Conservation (phyloP, 1,139 yeast genomes). For the Spathaspora sp. region DNA sequence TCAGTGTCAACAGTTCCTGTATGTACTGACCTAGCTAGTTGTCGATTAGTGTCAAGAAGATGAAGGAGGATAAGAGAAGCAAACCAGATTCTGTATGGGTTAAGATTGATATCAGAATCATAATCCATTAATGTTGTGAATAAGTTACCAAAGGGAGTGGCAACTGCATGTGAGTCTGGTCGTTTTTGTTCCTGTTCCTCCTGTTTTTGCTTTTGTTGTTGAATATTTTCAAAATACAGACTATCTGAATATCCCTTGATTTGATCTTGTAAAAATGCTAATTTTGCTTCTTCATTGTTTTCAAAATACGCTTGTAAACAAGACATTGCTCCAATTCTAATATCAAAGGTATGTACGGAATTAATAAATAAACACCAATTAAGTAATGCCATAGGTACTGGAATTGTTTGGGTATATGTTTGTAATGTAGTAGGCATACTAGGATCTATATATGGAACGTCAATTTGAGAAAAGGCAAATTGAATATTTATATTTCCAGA, state of each 20-base stretch:
- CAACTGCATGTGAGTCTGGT: conserved; percentile 5
- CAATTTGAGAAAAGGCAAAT: conserved; percentile 69
- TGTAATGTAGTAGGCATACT: conserved; percentile 56
- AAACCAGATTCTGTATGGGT: conserved; percentile 90
- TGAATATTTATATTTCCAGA: conserved; percentile 65
- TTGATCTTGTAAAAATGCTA: conserved; percentile 65
- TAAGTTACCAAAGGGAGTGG: conserved; percentile 49
- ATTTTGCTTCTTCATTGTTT: conserved; percentile 62
- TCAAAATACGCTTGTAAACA: conserved; percentile 69
- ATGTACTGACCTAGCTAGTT: conserved; percentile 51
- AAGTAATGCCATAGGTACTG: conserved; percentile 72
- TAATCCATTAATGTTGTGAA: conserved; percentile 73
- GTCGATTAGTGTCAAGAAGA: conserved; percentile 57
- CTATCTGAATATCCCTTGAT: conserved; percentile 44
- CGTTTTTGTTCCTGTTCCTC: background rate
- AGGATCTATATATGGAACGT: conserved; percentile 90
- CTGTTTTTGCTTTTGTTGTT: conserved; percentile 8
- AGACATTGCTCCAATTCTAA: conserved; percentile 68
- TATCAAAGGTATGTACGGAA: conserved; percentile 81
- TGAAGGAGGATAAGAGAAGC: conserved; percentile 66
- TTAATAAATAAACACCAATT: conserved; percentile 80
- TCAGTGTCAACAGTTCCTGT: conserved; percentile 68
- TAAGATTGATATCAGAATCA: conserved; percentile 70
- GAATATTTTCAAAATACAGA: conserved; percentile 15
- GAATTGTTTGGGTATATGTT: conserved; percentile 38